phyloP scores from a whole-genome alignment of 2,329 filamentous ascomycete genomes.

The Juglanconis sp. region DNA sequence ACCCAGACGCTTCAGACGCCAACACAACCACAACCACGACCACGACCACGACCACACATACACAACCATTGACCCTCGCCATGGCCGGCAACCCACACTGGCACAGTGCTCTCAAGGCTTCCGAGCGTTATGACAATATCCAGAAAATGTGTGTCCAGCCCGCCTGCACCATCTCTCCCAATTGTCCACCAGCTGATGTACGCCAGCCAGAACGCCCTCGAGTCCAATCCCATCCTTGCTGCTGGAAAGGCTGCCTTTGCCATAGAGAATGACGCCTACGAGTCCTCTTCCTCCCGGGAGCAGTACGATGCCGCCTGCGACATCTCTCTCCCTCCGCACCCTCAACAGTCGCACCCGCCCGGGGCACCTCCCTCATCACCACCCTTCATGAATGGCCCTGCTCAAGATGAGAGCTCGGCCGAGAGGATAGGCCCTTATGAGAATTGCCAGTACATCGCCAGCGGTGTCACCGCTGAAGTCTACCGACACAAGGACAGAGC shows the following conservation, averaged over 20 bases:
- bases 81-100: slow-evolving; percentile 36
- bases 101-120: slow-evolving; percentile 52
- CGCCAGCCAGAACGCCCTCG: slow-evolving; percentile 24
- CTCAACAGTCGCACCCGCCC: slow-evolving; percentile 11
- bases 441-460: slow-evolving; percentile 53
- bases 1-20: no score
- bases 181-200: slow-evolving; percentile 11
- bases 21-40: no score
- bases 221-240: slow-evolving; percentile 16
- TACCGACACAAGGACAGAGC: slow-evolving; percentile 67
- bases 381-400: slow-evolving; percentile 1
- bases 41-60: no score
- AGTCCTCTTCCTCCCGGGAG: slow-evolving; percentile 51
- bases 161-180: neutral
- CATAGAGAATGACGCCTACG: slow-evolving; percentile 64
- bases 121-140: slow-evolving; percentile 61
- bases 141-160: slow-evolving; percentile 53
- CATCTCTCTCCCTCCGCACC: slow-evolving; percentile 17
- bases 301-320: slow-evolving; percentile 51
- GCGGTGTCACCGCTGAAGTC: slow-evolving; percentile 78
- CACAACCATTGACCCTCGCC: neutral
- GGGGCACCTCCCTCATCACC: neutral
- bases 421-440: slow-evolving; percentile 51
- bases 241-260: slow-evolving; percentile 51
- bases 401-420: slow-evolving; percentile 23